phyloP scores from a whole-genome alignment of 169 alveolate species.

The Eimeria falciformis region DNA sequence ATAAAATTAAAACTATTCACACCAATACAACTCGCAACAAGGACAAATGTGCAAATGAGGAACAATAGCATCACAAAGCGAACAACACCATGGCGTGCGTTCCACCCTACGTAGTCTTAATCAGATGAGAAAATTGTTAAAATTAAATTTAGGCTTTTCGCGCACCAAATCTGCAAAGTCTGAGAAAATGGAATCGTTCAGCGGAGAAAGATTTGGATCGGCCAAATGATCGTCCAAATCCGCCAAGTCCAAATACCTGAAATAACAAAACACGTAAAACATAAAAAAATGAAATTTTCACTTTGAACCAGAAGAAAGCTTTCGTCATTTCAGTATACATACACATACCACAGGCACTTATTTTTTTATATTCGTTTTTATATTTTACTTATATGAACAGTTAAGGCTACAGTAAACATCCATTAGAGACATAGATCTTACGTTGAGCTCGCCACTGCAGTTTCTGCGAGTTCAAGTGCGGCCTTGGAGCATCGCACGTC shows the following conservation, averaged over 20 bases:
- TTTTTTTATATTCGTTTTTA: neutral
- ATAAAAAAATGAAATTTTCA: neutral
- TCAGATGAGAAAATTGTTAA: neutral
- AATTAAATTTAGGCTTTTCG: neutral
- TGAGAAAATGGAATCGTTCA: neutral
- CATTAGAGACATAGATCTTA: neutral
- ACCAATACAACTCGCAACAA: too few relatives aligned
- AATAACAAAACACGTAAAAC: neutral
- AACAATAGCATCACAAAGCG: too few relatives aligned
- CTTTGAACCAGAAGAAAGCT: too few relatives aligned
- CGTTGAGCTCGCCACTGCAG: neutral
- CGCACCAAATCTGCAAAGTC: neutral
- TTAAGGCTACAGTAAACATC: neutral
- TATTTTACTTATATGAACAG: neutral
- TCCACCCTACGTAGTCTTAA: too few relatives aligned
- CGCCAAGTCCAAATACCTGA: neutral
- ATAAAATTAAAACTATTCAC: too few relatives aligned
- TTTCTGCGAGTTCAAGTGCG: conserved; percentile 1
- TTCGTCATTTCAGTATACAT: too few relatives aligned
- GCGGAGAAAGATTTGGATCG: neutral
- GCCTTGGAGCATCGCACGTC: conserved; percentile 7
- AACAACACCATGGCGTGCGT: too few relatives aligned
- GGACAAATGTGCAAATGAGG: too few relatives aligned
- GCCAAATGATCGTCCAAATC: neutral
- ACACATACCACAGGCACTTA: too few relatives aligned